phyloP scores from a whole-genome alignment of 257 asterid species.

The Sherardia arvensis region DNA sequence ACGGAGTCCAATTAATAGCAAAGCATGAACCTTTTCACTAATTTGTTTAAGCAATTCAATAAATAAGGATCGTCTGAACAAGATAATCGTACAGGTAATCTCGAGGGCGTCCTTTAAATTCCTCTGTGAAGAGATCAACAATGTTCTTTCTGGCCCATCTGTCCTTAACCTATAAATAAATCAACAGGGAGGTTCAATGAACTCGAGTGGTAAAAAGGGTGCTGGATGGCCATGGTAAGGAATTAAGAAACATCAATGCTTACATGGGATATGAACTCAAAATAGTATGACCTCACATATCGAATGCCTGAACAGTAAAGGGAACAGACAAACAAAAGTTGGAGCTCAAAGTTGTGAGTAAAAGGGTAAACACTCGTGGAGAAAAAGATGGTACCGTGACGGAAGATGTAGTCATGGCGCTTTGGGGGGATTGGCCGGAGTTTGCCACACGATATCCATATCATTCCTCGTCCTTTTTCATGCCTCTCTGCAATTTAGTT shows the following conservation, averaged over 20 bases:
- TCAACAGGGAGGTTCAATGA: no score
- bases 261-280: slow-evolving; percentile 90
- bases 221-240: not conserved
- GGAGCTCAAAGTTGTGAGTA: not conserved
- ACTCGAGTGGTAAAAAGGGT: not conserved
- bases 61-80: not conserved
- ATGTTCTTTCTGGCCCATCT: slow-evolving; percentile 90
- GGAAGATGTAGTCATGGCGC: slow-evolving; percentile 72
- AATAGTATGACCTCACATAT: slow-evolving; percentile 84
- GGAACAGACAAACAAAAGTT: slow-evolving; percentile 4
- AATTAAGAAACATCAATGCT: slow-evolving; percentile 14
- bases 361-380: not conserved
- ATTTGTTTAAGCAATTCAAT: not conserved
- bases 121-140: slow-evolving; percentile 85
- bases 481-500: slow-evolving; percentile 7
- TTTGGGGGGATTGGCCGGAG: slow-evolving; percentile 87
- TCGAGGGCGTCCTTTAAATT: slow-evolving; percentile 74
- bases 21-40: not conserved
- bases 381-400: slow-evolving; percentile 36
- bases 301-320: slow-evolving; percentile 64
- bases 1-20: not conserved
- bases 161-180: slow-evolving; percentile 67
- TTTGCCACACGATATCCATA: slow-evolving; percentile 87
- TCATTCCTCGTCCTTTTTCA: slow-evolving; percentile 54
- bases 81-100: slow-evolving; percentile 59